These are phyloP conservation scores for Xerocomus minutiporus DNA, from an alignment of 1,284 basidiomycete species.

Conservation along the genomic window DNA sequence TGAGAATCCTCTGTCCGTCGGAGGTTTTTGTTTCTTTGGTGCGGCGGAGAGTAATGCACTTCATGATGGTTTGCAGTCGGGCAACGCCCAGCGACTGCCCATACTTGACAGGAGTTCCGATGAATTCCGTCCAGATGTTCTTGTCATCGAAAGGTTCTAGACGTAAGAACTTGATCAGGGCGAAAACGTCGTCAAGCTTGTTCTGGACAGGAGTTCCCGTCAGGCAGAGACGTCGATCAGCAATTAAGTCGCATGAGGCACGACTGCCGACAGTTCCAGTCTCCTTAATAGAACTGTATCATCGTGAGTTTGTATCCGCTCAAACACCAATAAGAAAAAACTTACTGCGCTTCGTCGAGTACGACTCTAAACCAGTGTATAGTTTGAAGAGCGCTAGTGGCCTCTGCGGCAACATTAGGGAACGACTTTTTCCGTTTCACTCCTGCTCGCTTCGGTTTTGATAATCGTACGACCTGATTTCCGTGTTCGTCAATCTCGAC, in stretches of 20 bases:
- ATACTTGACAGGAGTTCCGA: slow-evolving; percentile 87
- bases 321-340: slow-evolving; percentile 15
- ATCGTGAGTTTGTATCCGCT: slow-evolving; percentile 6
- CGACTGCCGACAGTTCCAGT: slow-evolving; percentile 89
- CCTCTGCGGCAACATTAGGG: slow-evolving; percentile 49
- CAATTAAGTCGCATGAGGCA: slow-evolving; percentile 91
- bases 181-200: slow-evolving; percentile 96
- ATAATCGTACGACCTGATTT: slow-evolving; percentile 50
- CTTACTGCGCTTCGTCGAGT: slow-evolving; percentile 97
- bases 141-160: slow-evolving; percentile 92
- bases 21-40: slow-evolving; percentile 87
- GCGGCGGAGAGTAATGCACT: slow-evolving; percentile 90
- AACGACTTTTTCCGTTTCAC: slow-evolving; percentile 67
- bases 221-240: slow-evolving; percentile 88
- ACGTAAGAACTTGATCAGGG: slow-evolving; percentile 93
- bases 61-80: slow-evolving; percentile 96
- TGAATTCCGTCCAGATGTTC: slow-evolving; percentile 87
- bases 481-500: slow-evolving; percentile 69
- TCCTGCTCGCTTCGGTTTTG: slow-evolving; percentile 57
- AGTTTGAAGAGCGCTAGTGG: slow-evolving; percentile 85
- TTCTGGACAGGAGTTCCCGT: slow-evolving; percentile 99
- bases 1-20: slow-evolving; percentile 81
- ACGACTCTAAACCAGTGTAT: slow-evolving; percentile 98
- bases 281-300: slow-evolving; percentile 91
- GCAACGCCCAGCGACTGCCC: slow-evolving; percentile 89